Conservation (phyloP, 208 protist genomes). For the Leishmania arabica region DNA sequence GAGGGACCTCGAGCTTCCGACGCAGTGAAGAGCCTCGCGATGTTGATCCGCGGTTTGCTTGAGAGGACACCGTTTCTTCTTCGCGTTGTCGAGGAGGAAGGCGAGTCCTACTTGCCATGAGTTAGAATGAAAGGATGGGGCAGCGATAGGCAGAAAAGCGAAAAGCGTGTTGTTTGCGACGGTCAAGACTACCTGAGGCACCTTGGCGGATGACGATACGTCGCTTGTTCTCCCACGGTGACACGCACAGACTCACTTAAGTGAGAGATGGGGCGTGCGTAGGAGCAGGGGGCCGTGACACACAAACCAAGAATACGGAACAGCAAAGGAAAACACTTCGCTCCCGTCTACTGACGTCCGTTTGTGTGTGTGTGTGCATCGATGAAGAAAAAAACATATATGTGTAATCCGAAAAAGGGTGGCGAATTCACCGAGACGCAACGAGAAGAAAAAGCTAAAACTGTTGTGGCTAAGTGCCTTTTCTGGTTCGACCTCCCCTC, state of each 20-base stretch:
- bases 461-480: neutral
- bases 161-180: neutral
- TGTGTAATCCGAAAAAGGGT: neutral
- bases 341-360: neutral
- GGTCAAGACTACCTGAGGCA: neutral
- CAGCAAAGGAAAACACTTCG: neutral
- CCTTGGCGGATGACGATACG: neutral
- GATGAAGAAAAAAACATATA: neutral
- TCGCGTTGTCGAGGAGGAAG: too few relatives aligned
- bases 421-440: neutral
- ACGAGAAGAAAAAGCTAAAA: neutral
- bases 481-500: neutral
- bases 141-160: neutral
- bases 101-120: neutral
- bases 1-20: too few relatives aligned
- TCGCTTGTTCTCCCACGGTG: neutral
- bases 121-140: neutral
- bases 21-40: too few relatives aligned
- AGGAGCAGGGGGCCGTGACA: too few relatives aligned
- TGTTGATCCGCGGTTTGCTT: too few relatives aligned
- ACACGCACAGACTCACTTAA: neutral
- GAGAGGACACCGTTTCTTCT: too few relatives aligned
- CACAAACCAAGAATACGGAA: neutral
- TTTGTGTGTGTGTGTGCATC: neutral
- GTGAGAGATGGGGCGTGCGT: neutral